A percentile compares a stretch with the other conserved stretches of the same genome.
Evolutionary conservation across 768 basidiomycete genomes (phyloP).

Genomic region (Suillus lakei): DNA sequence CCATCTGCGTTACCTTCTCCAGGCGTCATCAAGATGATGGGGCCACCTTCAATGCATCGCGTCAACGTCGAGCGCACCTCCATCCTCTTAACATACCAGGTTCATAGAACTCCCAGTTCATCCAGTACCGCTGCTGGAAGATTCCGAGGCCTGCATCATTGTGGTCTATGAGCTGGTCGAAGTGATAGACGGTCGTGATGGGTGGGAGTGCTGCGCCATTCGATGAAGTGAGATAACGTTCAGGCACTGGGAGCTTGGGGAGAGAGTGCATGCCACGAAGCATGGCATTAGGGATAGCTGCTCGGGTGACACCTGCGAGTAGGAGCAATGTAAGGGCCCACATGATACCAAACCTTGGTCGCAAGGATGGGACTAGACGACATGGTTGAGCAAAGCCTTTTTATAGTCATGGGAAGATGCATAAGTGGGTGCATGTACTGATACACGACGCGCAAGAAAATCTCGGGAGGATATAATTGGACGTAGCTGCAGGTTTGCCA

Average conservation of each 20-base stretch:
- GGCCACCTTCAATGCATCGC: slow-evolving; percentile 21
- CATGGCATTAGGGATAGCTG: slow-evolving; percentile 26
- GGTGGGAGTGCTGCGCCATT: slow-evolving; percentile 33
- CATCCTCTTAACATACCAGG: slow-evolving; percentile 35
- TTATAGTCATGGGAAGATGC: neutral
- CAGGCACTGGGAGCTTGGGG: slow-evolving; percentile 16
- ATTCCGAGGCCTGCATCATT: slow-evolving; percentile 64
- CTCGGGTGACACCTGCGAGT: slow-evolving; percentile 17
- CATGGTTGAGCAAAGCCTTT: neutral
- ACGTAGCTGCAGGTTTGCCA: neutral
- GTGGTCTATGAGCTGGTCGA: slow-evolving; percentile 47
- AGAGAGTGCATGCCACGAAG: slow-evolving; percentile 22
- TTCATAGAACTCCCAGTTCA: slow-evolving; percentile 69
- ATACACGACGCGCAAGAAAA: neutral
- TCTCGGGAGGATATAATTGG: neutral
- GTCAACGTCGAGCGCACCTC: neutral
- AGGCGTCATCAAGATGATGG: slow-evolving; percentile 50
- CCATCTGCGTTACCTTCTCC: slow-evolving; percentile 64
- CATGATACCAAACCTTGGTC: neutral
- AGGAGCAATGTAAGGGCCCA: slow-evolving; percentile 1
- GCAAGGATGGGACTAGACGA: neutral
- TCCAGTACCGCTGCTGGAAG: slow-evolving; percentile 80
- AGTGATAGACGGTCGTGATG: slow-evolving; percentile 32
- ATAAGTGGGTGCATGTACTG: neutral
- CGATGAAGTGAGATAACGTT: slow-evolving; percentile 16